Evolutionary conservation across 257 asterid species (phyloP), one percentile per base, ranked within the genome.

Genomic region (Paraleonurus japonicus): DNA sequence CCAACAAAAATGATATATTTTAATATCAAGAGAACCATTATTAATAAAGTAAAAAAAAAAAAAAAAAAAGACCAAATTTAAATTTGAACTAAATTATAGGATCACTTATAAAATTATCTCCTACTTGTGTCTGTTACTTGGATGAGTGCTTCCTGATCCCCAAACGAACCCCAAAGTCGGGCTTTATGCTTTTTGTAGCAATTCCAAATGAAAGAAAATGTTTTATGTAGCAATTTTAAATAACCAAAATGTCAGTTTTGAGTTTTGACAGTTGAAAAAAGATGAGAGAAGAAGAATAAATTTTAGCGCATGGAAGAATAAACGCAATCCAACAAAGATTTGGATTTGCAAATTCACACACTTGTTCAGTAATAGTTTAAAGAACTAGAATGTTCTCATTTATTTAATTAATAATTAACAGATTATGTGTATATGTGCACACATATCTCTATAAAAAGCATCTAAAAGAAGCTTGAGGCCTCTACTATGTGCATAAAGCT

Each of bases 251-350:
- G 54, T n/a, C 22, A 47, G 22, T 16, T n/a, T 47, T 26, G 11
- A 27, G 64, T 58, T 32, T 61, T n/a, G 30, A 13, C 17, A 51
- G 47, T 8, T 64, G 24, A 28, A 67, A 53, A 57, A 74, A 43
- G 68, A 32, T 58, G 12, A 48, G 23, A 61, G 19, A 69, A 74
- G 83, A 81, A 78, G 85, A 75, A 81, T 78, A 47, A 67, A 71
- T 67, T 60, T 61, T 50, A 53, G 64, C 76, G 69, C 81, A 55
- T 73, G 86, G 81, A 82, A 78, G 81, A 79, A 75, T 67, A 78
- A 72, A 78, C 83, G 86, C 72, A 78, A 68, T 65, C 86, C 86
- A 75, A 82, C 86, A 62, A 78, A 75, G 86, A 82, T 81, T 72
- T 69, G 75, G 60, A 61, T 67, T 33, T 61, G 70, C 69, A 58